Conservation (phyloP, 108 stramenopile genomes). For the Bacterosira constricta region DNA sequence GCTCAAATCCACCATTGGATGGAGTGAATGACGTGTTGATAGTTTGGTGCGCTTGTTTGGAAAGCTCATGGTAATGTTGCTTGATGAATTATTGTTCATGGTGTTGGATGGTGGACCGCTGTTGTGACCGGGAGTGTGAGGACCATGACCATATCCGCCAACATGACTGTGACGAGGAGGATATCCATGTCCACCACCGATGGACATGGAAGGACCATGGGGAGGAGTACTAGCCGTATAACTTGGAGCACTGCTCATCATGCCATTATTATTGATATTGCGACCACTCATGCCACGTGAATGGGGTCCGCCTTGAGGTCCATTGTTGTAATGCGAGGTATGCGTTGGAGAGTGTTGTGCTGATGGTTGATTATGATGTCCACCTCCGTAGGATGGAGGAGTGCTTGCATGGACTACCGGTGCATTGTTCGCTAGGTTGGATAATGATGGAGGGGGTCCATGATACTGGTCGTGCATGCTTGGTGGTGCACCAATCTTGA, state of each 20-base stretch:
- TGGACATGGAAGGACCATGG: neutral
- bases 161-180: no score
- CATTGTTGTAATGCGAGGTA: neutral
- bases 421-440: neutral
- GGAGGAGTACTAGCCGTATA: neutral
- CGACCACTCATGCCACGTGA: no score
- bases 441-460: neutral
- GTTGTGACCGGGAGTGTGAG: no score
- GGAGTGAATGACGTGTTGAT: constrained; percentile 7
- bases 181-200: neutral
- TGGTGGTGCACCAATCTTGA: neutral
- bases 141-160: no score
- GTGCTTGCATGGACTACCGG: constrained; percentile 4
- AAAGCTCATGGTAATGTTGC: constrained; percentile 6
- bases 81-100: no score
- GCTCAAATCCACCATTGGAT: constrained; percentile 17
- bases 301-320: no score
- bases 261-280: neutral
- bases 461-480: neutral
- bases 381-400: constrained; percentile 2
- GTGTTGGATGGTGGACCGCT: no score
- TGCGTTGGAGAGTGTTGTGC: neutral
- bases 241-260: neutral
- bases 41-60: constrained; percentile 29
- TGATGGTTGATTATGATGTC: neutral